Base-by-base conservation (phyloP, 129 eudicot genomes). In the Lonicera japonica region DNA sequence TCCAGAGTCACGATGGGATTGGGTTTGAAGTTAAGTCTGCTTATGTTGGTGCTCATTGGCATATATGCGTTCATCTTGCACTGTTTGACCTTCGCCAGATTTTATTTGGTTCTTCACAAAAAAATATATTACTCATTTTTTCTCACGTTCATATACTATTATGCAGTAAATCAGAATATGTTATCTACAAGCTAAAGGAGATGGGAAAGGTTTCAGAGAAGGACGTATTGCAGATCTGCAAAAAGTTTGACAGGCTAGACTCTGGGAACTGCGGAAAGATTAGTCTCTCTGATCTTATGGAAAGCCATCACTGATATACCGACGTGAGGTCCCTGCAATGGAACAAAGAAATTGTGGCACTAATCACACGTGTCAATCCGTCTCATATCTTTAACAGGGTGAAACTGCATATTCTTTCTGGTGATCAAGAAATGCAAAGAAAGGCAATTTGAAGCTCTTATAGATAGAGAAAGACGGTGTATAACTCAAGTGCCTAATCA, bases 121-220 rank as follows among this genome's bases (percentile, higher is more conserved):
- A 29, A 29, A 2, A 1, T 29, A 18, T 8, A 12, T 14, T 51
- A 10, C 29, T 13, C 4, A 45, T 25, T n/a, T 11, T 54, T 29
- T 6, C 6, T 29, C 2, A 29, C 36, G 6, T 29, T 29, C 25
- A 21, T 21, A 1, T 34, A 23, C 16, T 29, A 29, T 29, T 29
- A 29, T 82, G 85, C 97, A 89, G 95, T 58, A 89, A 89, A 68
- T 80, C 91, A 0, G 91, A 89, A 62, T 89, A 70, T 29, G 97
- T 83, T 18, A 77, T 89, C 64, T 89, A 89, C 95, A 89, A 85
- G 73, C 85, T 88, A 8, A 88, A 85, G 77, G 96, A 79, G 74
- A 89, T 89, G 96, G 88, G 86, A 39, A 83, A 78, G 68, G 78
- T 89, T 40, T 53, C 95, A 56, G 95, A 89, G 14, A 83, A 86